Evolutionary conservation across 768 basidiomycete genomes (phyloP), one percentile per base, ranked within the genome.

Genomic region (Psilocybe sp.): DNA sequence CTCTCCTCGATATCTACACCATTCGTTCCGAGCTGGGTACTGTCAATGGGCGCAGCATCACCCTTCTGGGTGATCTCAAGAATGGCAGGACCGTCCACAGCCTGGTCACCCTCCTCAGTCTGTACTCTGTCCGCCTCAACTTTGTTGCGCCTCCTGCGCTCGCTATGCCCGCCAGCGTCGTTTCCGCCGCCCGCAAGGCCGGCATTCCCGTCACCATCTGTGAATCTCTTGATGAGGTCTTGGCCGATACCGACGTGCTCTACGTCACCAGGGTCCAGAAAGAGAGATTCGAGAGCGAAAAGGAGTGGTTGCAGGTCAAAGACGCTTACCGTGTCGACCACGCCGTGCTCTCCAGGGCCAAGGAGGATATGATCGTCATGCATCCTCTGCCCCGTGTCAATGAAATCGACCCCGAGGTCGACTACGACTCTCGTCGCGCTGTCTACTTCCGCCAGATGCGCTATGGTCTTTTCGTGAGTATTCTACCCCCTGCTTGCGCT

Each of bases 381-480:
- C 97, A 99, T 68, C 97, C 97, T n/a, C 75, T 99, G 16, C 97
- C 97, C 12, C 72, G 97, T 61, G 84, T 96, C 44, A 92, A 91
- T 52, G 91, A 99, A 87, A 98, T 99, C 60, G 96, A 98, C 65
- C 92, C 93, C 2, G 95, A 96, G 66, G 95, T 99, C 40, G 97
- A 99, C 69, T 98, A 95, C 58, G 96, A 98, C 67, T 89, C 84
- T 6, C 82, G 90, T 23, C 81, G 95, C 10, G 95, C 95, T 2
- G 93, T 92, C 16, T 98, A 98, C 71, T 98, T 98, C 87, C 85
- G 96, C 35, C 95, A 98, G 64, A 98, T 97, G 95, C 85, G 94
- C 49, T 96, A 97, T 64, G 96, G 96, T 40, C 87, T 98, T 54
- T 98, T 93, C 64, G 94, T 98, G 63, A 65, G 95, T 83, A n/a